Base-by-base conservation (phyloP, 1,139 yeast species). In the Pichia sp. region DNA sequence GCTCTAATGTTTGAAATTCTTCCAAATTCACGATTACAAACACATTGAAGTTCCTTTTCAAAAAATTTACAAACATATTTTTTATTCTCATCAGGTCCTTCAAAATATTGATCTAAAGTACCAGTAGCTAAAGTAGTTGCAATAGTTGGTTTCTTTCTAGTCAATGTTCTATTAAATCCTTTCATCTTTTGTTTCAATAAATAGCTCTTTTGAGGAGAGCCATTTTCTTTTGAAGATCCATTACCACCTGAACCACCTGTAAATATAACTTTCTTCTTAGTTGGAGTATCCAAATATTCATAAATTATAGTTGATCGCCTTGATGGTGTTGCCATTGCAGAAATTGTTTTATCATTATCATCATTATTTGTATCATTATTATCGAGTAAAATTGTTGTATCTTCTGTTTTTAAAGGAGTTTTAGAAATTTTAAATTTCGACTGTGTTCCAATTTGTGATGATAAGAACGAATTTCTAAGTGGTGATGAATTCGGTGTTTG, bases 1-100 rank as follows among this genome's bases (percentile, higher is more conserved):
- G 96, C 86, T 47, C 97, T 71, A n/a, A 86, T 88, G 58, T 93
- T 93, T 63, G 93, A 93, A 38, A 96, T 70, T 56, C 98, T 71
- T 9, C 89, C 79, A 63, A 93, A 91, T 43, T 74, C 68, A 61
- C 93, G 88, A 15, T 85, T 84, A 63, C 99, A 93, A 9, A 36
- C 26, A 14, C 31, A 12, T 25, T 41, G 42, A 12, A 44, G 32
- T 22, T 46, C 45, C n/a, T 41, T 35, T 41, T 74, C 72, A 21
- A 84, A 77, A 61, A 71, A 91, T 44, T 75, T 70, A 61, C 99
- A 93, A 31, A 79, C 72, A 62, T 74, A 93, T 24, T 62, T 62
- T 17, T 44, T 49, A 48, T 77, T 76, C 39, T 72, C 80, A 53
- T 82, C 81, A 2, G 95, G 95, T 0, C 94, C 94, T 19, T 68